phyloP scores from a whole-genome alignment of 176 grass and related monocot species.

The Typha latifolia region DNA sequence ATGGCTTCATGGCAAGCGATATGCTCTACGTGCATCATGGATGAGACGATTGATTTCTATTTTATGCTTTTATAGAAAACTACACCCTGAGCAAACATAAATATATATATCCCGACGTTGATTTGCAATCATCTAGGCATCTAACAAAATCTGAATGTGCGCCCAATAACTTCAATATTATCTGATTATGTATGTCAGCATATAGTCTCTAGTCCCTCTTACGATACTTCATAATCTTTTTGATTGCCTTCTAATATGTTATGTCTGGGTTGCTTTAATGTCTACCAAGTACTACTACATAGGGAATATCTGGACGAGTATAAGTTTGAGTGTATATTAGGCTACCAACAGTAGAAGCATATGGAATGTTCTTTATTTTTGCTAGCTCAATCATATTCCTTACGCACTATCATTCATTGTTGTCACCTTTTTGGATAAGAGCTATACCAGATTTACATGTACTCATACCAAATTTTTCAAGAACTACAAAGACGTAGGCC shows the following conservation, averaged over 20 bases:
- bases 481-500: background rate
- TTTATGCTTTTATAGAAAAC: too few species aligned
- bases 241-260: background rate
- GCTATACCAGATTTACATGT: background rate
- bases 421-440: constrained; percentile 1
- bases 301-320: background rate
- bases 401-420: background rate
- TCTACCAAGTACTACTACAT: background rate
- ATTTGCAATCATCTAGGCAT: too few species aligned
- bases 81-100: too few species aligned
- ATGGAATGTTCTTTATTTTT: background rate
- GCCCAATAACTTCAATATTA: too few species aligned
- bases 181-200: too few species aligned
- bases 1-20: too few species aligned
- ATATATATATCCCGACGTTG: too few species aligned
- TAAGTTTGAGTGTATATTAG: constrained; percentile 1
- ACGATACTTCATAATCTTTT: constrained; percentile 1
- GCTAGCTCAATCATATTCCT: background rate
- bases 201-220: constrained; percentile 1
- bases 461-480: background rate
- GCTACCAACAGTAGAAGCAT: background rate
- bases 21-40: too few species aligned
- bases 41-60: too few species aligned
- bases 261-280: constrained; percentile 4
- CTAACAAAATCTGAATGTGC: too few species aligned